A percentile compares a stretch with the other conserved stretches of the same genome.
phyloP scores from a whole-genome alignment of 2,329 filamentous ascomycete species.

The Zasmidium angulare region DNA sequence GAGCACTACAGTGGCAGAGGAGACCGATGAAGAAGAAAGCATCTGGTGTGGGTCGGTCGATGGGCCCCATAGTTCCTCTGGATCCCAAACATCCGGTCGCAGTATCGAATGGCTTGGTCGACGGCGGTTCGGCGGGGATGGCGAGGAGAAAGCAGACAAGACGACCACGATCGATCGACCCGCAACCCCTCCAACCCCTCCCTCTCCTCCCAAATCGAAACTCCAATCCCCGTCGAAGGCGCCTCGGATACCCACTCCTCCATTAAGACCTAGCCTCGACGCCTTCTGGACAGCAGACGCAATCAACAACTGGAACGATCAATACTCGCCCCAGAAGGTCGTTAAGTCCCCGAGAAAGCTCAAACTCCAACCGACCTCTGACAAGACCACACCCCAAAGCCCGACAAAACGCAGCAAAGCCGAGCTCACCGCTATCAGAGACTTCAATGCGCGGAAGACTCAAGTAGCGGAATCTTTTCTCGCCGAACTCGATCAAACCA shows the following conservation, averaged over 20 bases:
- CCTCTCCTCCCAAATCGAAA: conserved; percentile 43
- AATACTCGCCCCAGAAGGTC: conserved; percentile 56
- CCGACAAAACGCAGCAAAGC: conserved; percentile 33
- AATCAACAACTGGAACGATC: conserved; percentile 64
- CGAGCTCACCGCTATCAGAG: conserved; percentile 51
- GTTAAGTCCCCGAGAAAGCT: conserved; percentile 41
- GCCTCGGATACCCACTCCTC: conserved; percentile 53
- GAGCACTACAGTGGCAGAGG: conserved; percentile 10
- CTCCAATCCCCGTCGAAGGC: conserved; percentile 50
- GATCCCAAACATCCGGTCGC: conserved; percentile 27
- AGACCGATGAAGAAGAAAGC: conserved; percentile 35
- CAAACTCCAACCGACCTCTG: conserved; percentile 33
- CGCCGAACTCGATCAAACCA: conserved; percentile 63
- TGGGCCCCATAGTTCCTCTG: conserved; percentile 19
- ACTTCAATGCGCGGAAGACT: conserved; percentile 64
- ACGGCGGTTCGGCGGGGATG: no score
- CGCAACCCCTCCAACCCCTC: conserved; percentile 41
- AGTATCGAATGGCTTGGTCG: no score
- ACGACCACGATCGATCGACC: conserved; percentile 17
- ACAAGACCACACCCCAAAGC: conserved; percentile 39
- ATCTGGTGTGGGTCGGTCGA: conserved; percentile 34
- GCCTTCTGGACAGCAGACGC: conserved; percentile 61
- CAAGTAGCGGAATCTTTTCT: conserved; percentile 65
- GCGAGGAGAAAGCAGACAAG: no score
- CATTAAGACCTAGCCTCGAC: conserved; percentile 56